Evolutionary conservation across 805 yeast species (phyloP).

Genomic region (Kuraishia floccosa): DNA sequence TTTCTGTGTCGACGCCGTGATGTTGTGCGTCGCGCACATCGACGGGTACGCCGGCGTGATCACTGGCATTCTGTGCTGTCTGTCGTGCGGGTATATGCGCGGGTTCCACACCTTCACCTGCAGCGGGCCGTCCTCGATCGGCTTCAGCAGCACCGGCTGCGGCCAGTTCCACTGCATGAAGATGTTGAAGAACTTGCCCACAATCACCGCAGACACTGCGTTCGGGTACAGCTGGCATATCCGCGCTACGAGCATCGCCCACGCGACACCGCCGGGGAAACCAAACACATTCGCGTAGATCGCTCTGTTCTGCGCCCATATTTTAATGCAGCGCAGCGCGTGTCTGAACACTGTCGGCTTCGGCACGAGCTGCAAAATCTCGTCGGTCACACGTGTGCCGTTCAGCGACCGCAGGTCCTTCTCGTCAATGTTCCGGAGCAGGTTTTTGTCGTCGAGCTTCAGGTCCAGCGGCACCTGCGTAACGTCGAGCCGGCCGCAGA

Average conservation of each 20-base stretch:
- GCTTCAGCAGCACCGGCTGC: slow-evolving; percentile 87
- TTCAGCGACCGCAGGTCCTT: slow-evolving; percentile 81
- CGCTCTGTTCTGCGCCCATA: slow-evolving; percentile 96
- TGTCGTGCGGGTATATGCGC: slow-evolving; percentile 75
- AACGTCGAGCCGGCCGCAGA: slow-evolving; percentile 73
- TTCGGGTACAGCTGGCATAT: slow-evolving; percentile 95
- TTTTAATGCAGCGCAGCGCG: slow-evolving; percentile 82
- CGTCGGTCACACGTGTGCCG: slow-evolving; percentile 97
- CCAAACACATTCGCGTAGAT: slow-evolving; percentile 93
- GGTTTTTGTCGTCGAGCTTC: slow-evolving; percentile 73
- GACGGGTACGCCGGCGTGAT: slow-evolving; percentile 98
- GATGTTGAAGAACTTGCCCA: slow-evolving; percentile 82
- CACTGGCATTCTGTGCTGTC: slow-evolving; percentile 92
- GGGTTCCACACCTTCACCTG: slow-evolving; percentile 98
- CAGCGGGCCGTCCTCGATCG: slow-evolving; percentile 93
- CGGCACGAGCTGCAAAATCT: slow-evolving; percentile 80
- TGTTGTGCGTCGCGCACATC: slow-evolving; percentile 98
- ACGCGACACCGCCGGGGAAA: slow-evolving; percentile 98
- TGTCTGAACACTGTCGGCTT: slow-evolving; percentile 88
- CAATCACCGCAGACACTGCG: slow-evolving; percentile 85
- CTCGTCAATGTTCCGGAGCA: slow-evolving; percentile 82
- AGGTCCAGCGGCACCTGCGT: slow-evolving; percentile 73
- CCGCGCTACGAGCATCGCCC: slow-evolving; percentile 99
- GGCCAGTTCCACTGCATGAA: slow-evolving; percentile 96
- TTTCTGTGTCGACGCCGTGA: slow-evolving; percentile 77